Evolutionary conservation across 306 rosid genomes (phyloP).

Genomic region (Acacia acuminata): DNA sequence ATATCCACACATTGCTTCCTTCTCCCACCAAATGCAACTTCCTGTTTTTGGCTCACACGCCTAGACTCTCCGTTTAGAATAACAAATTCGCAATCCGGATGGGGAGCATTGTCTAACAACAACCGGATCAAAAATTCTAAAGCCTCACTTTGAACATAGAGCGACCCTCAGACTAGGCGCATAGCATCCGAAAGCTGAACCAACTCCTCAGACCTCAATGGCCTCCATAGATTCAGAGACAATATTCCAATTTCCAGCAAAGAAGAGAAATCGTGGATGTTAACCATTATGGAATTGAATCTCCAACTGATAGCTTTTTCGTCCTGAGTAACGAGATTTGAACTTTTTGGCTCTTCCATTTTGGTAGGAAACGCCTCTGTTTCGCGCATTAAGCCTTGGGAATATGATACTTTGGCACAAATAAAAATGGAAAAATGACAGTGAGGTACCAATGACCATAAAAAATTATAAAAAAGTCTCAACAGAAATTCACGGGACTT

Average conservation of each 20-base stretch:
- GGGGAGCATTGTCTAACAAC: background rate
- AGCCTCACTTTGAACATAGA: background rate
- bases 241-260: background rate
- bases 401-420: background rate
- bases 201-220: constrained; percentile 88
- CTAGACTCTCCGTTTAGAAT: background rate
- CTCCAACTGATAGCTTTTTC: constrained; percentile 9
- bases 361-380: constrained; percentile 23
- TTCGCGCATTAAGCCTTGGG: constrained; percentile 29
- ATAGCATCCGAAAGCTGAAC: constrained; percentile 79
- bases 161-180: too few species aligned
- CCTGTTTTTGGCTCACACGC: background rate
- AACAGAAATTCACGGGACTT: too few species aligned
- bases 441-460: too few species aligned
- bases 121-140: constrained; percentile 4
- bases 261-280: background rate
- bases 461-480: too few species aligned
- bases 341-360: constrained; percentile 21
- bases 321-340: constrained; percentile 9
- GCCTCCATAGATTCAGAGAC: constrained; percentile 64
- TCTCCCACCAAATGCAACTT: background rate
- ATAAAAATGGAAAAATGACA: too few species aligned
- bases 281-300: constrained; percentile 22
- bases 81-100: background rate
- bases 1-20: background rate